Evolutionary conservation across 1,284 basidiomycete genomes (phyloP).

Genomic region (Fomitiporia mediterranea): DNA sequence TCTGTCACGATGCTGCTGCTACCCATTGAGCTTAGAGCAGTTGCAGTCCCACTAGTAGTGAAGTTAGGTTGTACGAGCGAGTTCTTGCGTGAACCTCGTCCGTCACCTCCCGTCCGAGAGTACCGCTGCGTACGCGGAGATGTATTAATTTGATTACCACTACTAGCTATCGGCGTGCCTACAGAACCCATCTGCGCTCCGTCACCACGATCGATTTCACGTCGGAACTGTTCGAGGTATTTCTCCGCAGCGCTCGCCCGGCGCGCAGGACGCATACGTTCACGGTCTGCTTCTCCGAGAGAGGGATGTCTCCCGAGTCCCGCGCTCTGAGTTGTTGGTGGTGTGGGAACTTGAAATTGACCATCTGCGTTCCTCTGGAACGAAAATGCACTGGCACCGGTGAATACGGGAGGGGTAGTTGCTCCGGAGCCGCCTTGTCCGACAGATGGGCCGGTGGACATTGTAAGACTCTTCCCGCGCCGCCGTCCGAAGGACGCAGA

Average conservation of each 20-base stretch:
- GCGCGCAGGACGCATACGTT: slow-evolving; percentile 13
- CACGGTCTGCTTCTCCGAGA: slow-evolving; percentile 13
- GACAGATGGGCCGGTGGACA: slow-evolving; percentile 1
- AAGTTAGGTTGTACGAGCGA: slow-evolving; percentile 8
- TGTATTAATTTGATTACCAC: not conserved
- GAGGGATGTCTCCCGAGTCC: slow-evolving; percentile 25
- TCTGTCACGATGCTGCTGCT: not conserved
- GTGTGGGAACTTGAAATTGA: slow-evolving; percentile 6
- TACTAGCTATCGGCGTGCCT: not conserved
- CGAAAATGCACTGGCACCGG: slow-evolving; percentile 5
- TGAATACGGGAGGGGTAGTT: slow-evolving; percentile 10
- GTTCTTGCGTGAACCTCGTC: not conserved
- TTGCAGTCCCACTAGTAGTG: not conserved
- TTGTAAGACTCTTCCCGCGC: slow-evolving; percentile 38
- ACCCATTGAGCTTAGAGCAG: slow-evolving; percentile 1
- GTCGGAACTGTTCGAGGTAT: slow-evolving; percentile 33
- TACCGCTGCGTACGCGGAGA: slow-evolving; percentile 13
- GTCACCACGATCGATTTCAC: slow-evolving; percentile 17
- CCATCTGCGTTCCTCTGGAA: not conserved
- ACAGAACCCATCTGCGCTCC: too few species aligned
- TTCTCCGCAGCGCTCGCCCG: slow-evolving; percentile 33
- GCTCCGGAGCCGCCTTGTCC: slow-evolving; percentile 5
- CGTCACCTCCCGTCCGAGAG: not conserved
- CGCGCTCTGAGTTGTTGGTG: slow-evolving; percentile 19
- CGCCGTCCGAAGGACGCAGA: slow-evolving; percentile 30